Evolutionary conservation across 2,329 filamentous ascomycete genomes (phyloP).

Genomic region (Trichoderma sp.): DNA sequence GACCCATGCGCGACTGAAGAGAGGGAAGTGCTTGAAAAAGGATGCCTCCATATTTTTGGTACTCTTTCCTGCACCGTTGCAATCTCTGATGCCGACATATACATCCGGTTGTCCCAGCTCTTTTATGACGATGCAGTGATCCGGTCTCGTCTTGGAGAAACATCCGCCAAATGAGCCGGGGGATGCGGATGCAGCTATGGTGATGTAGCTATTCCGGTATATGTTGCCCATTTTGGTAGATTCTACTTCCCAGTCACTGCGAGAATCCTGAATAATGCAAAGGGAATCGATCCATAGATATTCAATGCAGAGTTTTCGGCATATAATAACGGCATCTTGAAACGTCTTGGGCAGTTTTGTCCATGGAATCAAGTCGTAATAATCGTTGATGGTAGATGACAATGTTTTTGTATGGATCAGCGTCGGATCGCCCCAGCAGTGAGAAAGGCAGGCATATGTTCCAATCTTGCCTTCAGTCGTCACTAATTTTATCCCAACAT

Average conservation of each 20-base stretch:
- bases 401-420: not conserved
- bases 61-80: not conserved
- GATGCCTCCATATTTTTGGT: not conserved
- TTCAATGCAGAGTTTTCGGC: not conserved
- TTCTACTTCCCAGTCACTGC: not conserved
- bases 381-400: not conserved
- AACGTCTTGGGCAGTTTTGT: not conserved
- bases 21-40: not conserved
- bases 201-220: not conserved
- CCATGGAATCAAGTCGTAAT: not conserved
- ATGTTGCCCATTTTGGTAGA: not conserved
- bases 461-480: not conserved
- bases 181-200: not conserved
- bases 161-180: not conserved
- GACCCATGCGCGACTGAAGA: not conserved
- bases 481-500: not conserved
- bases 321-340: not conserved
- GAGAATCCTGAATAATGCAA: constrained; percentile 4
- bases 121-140: not conserved
- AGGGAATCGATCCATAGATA: constrained; percentile 5
- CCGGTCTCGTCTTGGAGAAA: not conserved
- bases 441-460: not conserved
- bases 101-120: not conserved
- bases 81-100: not conserved
- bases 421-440: not conserved